These are phyloP conservation scores for Termitomyces titanicus DNA, from an alignment of 768 basidiomycete species.

Conservation along the genomic window DNA sequence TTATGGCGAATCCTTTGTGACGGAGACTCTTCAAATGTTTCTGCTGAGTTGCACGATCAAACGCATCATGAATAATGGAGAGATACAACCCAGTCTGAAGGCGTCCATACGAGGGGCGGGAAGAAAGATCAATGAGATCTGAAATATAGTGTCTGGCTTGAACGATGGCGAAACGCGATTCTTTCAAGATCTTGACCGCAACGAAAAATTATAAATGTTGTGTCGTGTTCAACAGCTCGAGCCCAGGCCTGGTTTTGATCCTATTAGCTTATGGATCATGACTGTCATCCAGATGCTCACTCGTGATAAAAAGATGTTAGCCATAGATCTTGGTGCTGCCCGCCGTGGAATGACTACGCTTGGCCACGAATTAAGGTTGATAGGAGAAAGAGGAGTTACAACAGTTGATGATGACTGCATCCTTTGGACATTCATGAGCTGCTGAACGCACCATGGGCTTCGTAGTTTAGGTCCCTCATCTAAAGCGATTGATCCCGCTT, in stretches of 20 bases:
- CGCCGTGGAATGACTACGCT: not conserved
- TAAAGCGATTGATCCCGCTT: not conserved
- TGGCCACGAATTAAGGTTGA: not conserved
- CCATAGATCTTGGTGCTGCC: not conserved
- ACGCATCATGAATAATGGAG: slow-evolving; percentile 14
- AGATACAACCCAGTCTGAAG: slow-evolving; percentile 17
- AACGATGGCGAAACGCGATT: slow-evolving; percentile 16
- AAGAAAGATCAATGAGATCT: slow-evolving; percentile 11
- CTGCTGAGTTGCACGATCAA: slow-evolving; percentile 8
- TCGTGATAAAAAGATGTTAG: not conserved
- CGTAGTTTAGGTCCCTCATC: not conserved
- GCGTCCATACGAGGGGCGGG: slow-evolving; percentile 10
- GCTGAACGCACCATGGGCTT: not conserved
- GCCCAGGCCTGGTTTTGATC: slow-evolving; percentile 11
- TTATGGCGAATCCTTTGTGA: not conserved
- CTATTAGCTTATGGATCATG: not conserved
- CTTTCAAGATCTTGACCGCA: slow-evolving; percentile 15
- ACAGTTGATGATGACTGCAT: not conserved
- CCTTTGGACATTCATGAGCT: not conserved
- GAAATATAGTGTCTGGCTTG: slow-evolving; percentile 17
- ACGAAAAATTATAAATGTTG: slow-evolving; percentile 16
- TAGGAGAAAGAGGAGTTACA: not conserved
- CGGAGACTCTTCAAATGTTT: not conserved
- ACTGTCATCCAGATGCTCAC: not conserved
- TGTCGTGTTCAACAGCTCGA: slow-evolving; percentile 11